Conservation (phyloP, 1,284 basidiomycete species). For the Malassezia slooffiae region DNA sequence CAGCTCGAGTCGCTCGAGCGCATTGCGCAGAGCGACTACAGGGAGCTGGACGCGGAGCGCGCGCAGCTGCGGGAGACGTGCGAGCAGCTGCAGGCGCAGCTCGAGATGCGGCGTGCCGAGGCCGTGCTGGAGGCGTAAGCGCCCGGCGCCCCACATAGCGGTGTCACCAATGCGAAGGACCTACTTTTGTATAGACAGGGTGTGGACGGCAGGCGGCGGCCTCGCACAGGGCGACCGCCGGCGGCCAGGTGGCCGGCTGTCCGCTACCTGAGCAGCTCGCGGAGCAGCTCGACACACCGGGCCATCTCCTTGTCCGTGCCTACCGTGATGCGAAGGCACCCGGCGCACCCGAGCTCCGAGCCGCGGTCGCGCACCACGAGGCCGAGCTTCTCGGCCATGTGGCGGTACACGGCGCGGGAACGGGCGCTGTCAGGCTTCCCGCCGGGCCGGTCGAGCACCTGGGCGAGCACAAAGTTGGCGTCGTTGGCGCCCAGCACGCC, state of each 20-base stretch:
- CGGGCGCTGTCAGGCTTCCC: slow-evolving; percentile 59
- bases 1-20: slow-evolving; percentile 23
- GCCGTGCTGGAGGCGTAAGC: not conserved
- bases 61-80: slow-evolving; percentile 22
- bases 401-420: slow-evolving; percentile 64
- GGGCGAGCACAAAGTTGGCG: slow-evolving; percentile 83
- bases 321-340: slow-evolving; percentile 78
- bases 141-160: not conserved
- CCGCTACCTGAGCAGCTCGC: slow-evolving; percentile 27
- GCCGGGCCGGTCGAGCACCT: slow-evolving; percentile 55
- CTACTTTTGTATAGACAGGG: too few species aligned
- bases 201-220: too few species aligned
- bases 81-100: slow-evolving; percentile 31
- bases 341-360: slow-evolving; percentile 71
- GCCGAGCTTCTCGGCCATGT: slow-evolving; percentile 68
- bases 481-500: slow-evolving; percentile 66
- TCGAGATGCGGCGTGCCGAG: slow-evolving; percentile 43
- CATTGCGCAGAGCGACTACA: slow-evolving; percentile 29
- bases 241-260: too few species aligned
- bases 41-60: slow-evolving; percentile 22
- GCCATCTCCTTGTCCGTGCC: slow-evolving; percentile 65
- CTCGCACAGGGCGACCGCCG: too few species aligned
- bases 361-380: slow-evolving; percentile 88
- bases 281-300: slow-evolving; percentile 31
- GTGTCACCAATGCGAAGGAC: not conserved